Base-by-base conservation (phyloP, 2,329 filamentous ascomycete species). In the Clarireedia paspali region DNA sequence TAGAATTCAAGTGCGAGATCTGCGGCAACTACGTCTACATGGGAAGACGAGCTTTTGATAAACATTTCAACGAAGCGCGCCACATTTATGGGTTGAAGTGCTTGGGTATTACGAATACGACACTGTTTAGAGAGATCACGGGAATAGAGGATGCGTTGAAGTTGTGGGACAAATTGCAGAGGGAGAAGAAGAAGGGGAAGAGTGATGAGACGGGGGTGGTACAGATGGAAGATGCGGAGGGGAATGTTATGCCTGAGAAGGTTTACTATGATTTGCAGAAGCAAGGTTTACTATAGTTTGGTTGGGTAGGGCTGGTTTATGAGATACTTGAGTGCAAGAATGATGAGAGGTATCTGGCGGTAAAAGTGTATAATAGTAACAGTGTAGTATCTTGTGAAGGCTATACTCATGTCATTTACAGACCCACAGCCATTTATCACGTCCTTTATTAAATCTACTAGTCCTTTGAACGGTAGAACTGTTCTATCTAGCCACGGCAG, bases 11-110 rank as follows among this genome's bases (percentile, higher is more conserved):
- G 0, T 99, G 94, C 75, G 92, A 99, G 70, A 89, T 99, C 56
- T 99, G 94, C 68, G 94, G 94, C 55, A 97, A 97, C 72, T 96
- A 91, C 67, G 91, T 96, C n/a, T 97, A 97, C 75, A 96, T 96
- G 88, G 94, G 94, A 15, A 82, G 94, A 24, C 83, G 94, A 50
- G 91, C 91, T 1, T 99, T 96, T 66, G 94, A 99, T 70, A 99
- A 99, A 77, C 94, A 99, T 71, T 99, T 99, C 74, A 95, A 91
- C 63, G 94, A 99, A 71, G 85, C 89, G 7, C 79, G 91, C 53
- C 94, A 99, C 69, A 88, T 97, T 49, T 94, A 96, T 68, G 94
- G 94, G 0, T 75, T 99, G 63, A 94, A 95, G 71, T 96, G 92
- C 68, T 75, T 99, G 50, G 95, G 95, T 20, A 94, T 99, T 68